Evolutionary conservation across 768 basidiomycete species (phyloP).

Genomic region (Rossbeevera mucosa): DNA sequence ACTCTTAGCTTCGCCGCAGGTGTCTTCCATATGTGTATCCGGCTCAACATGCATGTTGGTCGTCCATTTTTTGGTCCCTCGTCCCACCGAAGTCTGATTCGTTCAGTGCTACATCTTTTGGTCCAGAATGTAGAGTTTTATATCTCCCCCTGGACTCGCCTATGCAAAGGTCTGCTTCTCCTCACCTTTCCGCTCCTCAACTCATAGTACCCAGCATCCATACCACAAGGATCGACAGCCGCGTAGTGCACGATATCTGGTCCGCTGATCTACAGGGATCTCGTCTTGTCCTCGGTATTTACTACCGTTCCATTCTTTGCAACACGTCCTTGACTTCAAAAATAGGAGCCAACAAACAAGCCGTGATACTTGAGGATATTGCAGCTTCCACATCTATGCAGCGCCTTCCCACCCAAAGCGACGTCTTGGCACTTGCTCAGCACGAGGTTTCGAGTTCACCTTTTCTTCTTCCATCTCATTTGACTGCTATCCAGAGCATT

Average conservation of each 20-base stretch:
- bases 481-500: slow-evolving; percentile 34
- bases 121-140: slow-evolving; percentile 46
- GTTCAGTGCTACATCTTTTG: slow-evolving; percentile 53
- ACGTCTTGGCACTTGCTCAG: slow-evolving; percentile 60
- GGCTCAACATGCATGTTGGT: slow-evolving; percentile 48
- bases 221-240: slow-evolving; percentile 32
- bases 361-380: slow-evolving; percentile 50
- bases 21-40: slow-evolving; percentile 49
- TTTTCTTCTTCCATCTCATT: neutral
- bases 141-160: slow-evolving; percentile 40
- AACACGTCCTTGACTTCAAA: neutral
- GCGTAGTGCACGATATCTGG: slow-evolving; percentile 51
- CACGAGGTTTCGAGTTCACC: slow-evolving; percentile 39
- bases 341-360: slow-evolving; percentile 51
- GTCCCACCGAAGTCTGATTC: slow-evolving; percentile 14
- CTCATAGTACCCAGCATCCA: slow-evolving; percentile 9
- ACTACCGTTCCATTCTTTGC: neutral
- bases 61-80: slow-evolving; percentile 1
- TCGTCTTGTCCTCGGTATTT: slow-evolving; percentile 50
- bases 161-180: slow-evolving; percentile 34
- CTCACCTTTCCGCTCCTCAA: neutral
- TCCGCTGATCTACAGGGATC: slow-evolving; percentile 46
- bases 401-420: slow-evolving; percentile 50
- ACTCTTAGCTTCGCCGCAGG: slow-evolving; percentile 27
- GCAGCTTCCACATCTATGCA: slow-evolving; percentile 34